A percentile compares a stretch with the other conserved stretches of the same genome.
Evolutionary conservation across 2,329 filamentous ascomycete genomes (phyloP).

Genomic region (Rutstroemia sp.): DNA sequence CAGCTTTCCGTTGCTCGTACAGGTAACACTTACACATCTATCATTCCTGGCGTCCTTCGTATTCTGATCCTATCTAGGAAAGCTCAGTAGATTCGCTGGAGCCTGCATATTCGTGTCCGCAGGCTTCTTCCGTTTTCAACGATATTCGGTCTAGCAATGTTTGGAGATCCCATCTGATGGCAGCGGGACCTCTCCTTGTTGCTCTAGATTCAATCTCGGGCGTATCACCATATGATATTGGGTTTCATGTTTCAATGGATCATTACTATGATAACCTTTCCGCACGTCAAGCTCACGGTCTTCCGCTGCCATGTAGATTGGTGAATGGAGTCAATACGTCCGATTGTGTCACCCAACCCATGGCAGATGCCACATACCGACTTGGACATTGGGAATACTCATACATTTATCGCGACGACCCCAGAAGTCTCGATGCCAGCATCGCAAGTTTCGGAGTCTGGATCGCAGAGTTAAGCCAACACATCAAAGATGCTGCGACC

Average conservation of each 20-base stretch:
- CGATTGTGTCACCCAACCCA: slow-evolving; percentile 52
- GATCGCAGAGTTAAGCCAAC: slow-evolving; percentile 61
- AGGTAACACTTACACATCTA: slow-evolving; percentile 29
- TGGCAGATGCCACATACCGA: slow-evolving; percentile 65
- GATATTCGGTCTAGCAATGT: slow-evolving; percentile 39
- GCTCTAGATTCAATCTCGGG: slow-evolving; percentile 62
- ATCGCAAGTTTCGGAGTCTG: slow-evolving; percentile 62
- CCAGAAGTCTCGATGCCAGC: slow-evolving; percentile 54
- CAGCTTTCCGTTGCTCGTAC: slow-evolving; percentile 40
- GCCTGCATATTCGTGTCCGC: slow-evolving; percentile 60
- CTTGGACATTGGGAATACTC: slow-evolving; percentile 76
- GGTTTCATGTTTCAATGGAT: slow-evolving; percentile 67
- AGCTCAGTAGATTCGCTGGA: slow-evolving; percentile 63
- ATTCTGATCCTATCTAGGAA: slow-evolving; percentile 26
- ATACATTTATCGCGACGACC: slow-evolving; percentile 64
- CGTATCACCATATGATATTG: slow-evolving; percentile 45
- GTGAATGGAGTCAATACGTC: slow-evolving; percentile 38
- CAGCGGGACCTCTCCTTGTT: slow-evolving; percentile 46
- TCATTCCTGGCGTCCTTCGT: background rate
- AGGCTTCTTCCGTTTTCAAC: slow-evolving; percentile 37
- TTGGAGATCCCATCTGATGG: slow-evolving; percentile 60
- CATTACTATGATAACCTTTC: slow-evolving; percentile 84
- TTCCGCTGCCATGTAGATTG: slow-evolving; percentile 62
- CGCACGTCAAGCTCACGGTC: slow-evolving; percentile 67
- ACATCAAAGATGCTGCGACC: slow-evolving; percentile 48